phyloP scores from a whole-genome alignment of 805 yeast genomes.

The Metschnikowia rubicola region DNA sequence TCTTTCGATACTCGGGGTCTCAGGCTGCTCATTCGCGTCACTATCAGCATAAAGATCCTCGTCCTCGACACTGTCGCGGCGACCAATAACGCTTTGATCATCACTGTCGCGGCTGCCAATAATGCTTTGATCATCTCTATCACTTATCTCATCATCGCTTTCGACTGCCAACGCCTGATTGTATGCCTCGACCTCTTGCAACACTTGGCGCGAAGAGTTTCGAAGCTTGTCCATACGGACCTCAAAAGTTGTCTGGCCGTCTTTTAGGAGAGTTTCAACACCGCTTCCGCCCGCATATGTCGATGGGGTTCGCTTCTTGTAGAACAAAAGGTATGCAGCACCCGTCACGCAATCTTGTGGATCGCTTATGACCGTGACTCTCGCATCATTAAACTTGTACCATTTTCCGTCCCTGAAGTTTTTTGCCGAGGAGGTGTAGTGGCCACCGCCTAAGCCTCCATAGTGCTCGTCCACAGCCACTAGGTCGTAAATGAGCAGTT shows the following conservation, averaged over 20 bases:
- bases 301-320: conserved; percentile 51
- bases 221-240: conserved; percentile 43
- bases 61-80: conserved; percentile 5
- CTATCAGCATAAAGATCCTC: conserved; percentile 11
- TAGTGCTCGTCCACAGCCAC: conserved; percentile 93
- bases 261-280: conserved; percentile 24
- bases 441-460: conserved; percentile 97
- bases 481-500: conserved; percentile 63
- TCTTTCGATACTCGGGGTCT: background rate
- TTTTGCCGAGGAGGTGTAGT: conserved; percentile 86
- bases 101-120: background rate
- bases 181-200: conserved; percentile 10
- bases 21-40: conserved; percentile 2
- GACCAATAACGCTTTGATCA: background rate
- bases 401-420: conserved; percentile 74
- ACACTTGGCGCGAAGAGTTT: conserved; percentile 12
- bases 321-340: conserved; percentile 85
- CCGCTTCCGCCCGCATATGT: conserved; percentile 15
- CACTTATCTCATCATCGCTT: background rate
- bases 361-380: conserved; percentile 55
- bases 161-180: conserved; percentile 19
- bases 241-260: conserved; percentile 47
- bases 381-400: conserved; percentile 88
- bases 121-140: background rate
- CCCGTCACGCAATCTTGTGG: conserved; percentile 63